Evolutionary conservation across 2,329 filamentous ascomycete species (phyloP).

Genomic region (Diaporthe vexans): DNA sequence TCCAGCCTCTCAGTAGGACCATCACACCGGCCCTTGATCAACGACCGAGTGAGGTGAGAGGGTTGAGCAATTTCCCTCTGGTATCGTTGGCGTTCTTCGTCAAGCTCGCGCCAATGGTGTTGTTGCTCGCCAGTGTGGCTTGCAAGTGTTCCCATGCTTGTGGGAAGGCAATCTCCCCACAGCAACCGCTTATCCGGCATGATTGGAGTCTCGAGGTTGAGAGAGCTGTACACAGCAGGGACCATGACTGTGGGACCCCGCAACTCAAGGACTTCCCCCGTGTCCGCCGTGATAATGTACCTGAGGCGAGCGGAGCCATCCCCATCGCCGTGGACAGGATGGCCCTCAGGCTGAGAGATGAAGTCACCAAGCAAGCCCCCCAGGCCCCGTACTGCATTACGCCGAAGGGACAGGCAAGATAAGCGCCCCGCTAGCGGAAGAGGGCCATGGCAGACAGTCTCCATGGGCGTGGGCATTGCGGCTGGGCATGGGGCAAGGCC

Average conservation of each 20-base stretch:
- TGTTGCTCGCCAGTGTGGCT: slow-evolving; percentile 5
- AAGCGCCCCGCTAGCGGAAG: slow-evolving; percentile 36
- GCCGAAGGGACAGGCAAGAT: slow-evolving; percentile 35
- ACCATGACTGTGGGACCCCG: neutral
- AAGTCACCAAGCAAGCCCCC: slow-evolving; percentile 13
- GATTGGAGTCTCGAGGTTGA: neutral
- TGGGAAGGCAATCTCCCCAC: slow-evolving; percentile 1
- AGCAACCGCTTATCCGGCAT: slow-evolving; percentile 18
- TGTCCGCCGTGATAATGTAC: neutral
- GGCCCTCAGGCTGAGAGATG: neutral
- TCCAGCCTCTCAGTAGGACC: neutral
- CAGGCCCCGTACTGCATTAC: slow-evolving; percentile 12
- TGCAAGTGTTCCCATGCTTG: slow-evolving; percentile 1
- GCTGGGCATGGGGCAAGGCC: slow-evolving; percentile 20
- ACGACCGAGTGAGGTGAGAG: neutral
- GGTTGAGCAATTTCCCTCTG: neutral
- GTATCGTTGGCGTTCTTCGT: neutral
- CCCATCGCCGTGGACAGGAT: neutral
- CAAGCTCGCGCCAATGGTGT: slow-evolving; percentile 29
- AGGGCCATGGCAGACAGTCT: slow-evolving; percentile 24
- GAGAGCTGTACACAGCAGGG: neutral
- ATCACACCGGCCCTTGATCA: slow-evolving; percentile 24
- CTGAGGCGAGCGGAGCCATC: slow-evolving; percentile 18
- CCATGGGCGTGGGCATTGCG: slow-evolving; percentile 31
- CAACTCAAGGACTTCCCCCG: neutral